Conservation (phyloP, 257 asterid genomes). For the Jacaranda mimosifolia region DNA sequence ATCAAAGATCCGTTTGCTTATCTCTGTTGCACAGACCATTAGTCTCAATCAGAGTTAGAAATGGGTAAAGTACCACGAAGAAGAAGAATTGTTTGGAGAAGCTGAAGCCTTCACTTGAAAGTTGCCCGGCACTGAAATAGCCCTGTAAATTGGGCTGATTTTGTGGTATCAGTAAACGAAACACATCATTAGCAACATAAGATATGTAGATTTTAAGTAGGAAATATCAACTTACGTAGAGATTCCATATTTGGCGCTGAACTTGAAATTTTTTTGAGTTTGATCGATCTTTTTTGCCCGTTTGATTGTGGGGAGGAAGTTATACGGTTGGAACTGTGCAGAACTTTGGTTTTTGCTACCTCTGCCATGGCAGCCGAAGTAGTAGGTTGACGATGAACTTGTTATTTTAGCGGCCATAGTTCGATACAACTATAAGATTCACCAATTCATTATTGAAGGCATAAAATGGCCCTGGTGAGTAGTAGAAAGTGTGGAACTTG, state of each 20-base stretch:
- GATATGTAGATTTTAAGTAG: neutral
- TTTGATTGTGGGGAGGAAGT: constrained; percentile 14
- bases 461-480: constrained; percentile 6
- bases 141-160: constrained; percentile 10
- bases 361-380: constrained; percentile 26
- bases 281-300: constrained; percentile 21
- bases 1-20: neutral
- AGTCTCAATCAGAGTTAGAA: neutral
- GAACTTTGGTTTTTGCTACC: neutral
- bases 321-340: neutral
- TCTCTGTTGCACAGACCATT: neutral
- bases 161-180: constrained; percentile 13
- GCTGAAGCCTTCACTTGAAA: constrained; percentile 36
- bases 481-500: constrained; percentile 5
- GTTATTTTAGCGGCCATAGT: constrained; percentile 23
- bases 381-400: constrained; percentile 29
- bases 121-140: constrained; percentile 4
- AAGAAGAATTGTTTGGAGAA: constrained; percentile 33
- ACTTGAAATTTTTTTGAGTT: constrained; percentile 26
- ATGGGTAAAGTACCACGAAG: constrained; percentile 34
- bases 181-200: neutral
- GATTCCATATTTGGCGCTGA: constrained; percentile 37
- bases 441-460: neutral
- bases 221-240: constrained; percentile 30
- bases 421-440: neutral